Conservation (phyloP, 768 basidiomycete species). For the Trametes cinnabarina region DNA sequence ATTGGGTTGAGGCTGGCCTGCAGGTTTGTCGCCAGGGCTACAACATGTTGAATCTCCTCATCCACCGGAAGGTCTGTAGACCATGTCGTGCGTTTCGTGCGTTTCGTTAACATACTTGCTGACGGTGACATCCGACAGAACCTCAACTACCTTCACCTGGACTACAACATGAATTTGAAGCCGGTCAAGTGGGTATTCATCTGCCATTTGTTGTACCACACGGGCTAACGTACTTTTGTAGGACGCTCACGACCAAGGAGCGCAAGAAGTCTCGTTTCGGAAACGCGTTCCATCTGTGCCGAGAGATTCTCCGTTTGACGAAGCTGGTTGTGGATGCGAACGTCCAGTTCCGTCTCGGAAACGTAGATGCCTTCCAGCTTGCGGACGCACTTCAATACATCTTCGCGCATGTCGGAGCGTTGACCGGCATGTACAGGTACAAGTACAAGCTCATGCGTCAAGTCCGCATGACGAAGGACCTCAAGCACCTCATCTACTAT, state of each 20-base stretch:
- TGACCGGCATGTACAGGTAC: slow-evolving; percentile 99
- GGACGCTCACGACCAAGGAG: slow-evolving; percentile 97
- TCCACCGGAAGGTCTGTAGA: slow-evolving; percentile 94
- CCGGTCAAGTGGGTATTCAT: slow-evolving; percentile 66
- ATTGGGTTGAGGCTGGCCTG: slow-evolving; percentile 99
- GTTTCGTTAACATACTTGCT: neutral
- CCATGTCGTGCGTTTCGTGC: neutral
- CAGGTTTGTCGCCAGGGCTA: slow-evolving; percentile 99
- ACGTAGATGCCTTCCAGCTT: slow-evolving; percentile 98
- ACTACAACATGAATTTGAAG: slow-evolving; percentile 99
- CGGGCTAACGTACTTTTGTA: slow-evolving; percentile 34
- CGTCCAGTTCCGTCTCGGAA: slow-evolving; percentile 97
- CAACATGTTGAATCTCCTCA: slow-evolving; percentile 98
- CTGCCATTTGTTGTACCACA: neutral
- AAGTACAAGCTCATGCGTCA: slow-evolving; percentile 99
- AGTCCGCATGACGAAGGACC: slow-evolving; percentile 98
- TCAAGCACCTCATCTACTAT: slow-evolving; percentile 98
- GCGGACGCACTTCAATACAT: slow-evolving; percentile 98
- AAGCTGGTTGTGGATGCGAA: slow-evolving; percentile 99
- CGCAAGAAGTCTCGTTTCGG: slow-evolving; percentile 99
- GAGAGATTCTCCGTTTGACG: slow-evolving; percentile 95
- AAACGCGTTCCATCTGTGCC: slow-evolving; percentile 97
- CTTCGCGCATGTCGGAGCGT: slow-evolving; percentile 93
- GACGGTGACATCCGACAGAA: slow-evolving; percentile 47
- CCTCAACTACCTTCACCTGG: slow-evolving; percentile 89